A percentile compares a stretch with the other conserved stretches of the same genome.
phyloP scores from a whole-genome alignment of 768 basidiomycete species.

The Floccularia luteovirens region DNA sequence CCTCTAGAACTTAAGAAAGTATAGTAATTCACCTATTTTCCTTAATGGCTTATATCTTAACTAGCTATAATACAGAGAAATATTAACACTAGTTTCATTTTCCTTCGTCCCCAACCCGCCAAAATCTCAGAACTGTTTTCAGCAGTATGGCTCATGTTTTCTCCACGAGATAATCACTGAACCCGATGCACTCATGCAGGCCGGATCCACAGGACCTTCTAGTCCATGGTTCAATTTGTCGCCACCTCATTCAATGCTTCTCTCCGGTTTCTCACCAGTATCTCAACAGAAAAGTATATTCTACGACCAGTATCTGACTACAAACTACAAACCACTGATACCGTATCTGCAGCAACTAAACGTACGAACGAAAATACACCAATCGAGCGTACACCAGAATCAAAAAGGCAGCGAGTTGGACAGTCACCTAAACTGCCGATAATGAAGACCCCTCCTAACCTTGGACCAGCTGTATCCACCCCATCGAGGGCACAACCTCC shows the following conservation, averaged over 20 bases:
- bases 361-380: conserved; percentile 30
- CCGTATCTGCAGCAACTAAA: conserved; percentile 31
- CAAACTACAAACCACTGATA: no score
- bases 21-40: conserved; percentile 4
- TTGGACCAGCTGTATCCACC: no score
- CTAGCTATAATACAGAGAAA: conserved; percentile 34
- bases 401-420: conserved; percentile 33
- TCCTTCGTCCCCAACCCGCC: conserved; percentile 31
- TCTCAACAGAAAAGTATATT: conserved; percentile 9
- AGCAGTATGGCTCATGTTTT: conserved; percentile 24
- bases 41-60: not conserved
- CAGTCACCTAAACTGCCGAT: conserved; percentile 4
- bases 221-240: conserved; percentile 52
- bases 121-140: conserved; percentile 44
- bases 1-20: conserved; percentile 60
- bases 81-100: conserved; percentile 48
- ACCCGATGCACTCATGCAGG: not conserved
- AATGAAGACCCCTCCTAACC: conserved; percentile 11
- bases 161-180: not conserved
- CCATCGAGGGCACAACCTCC: conserved; percentile 5
- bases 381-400: conserved; percentile 30
- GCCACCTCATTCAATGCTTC: conserved; percentile 32
- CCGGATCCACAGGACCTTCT: conserved; percentile 7
- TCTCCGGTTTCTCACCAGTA: conserved; percentile 39
- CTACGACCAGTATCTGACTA: not conserved